These are phyloP conservation scores for Linnemannia exigua DNA, from an alignment of 192 early-diverging fungal species.

Conservation along the genomic window DNA sequence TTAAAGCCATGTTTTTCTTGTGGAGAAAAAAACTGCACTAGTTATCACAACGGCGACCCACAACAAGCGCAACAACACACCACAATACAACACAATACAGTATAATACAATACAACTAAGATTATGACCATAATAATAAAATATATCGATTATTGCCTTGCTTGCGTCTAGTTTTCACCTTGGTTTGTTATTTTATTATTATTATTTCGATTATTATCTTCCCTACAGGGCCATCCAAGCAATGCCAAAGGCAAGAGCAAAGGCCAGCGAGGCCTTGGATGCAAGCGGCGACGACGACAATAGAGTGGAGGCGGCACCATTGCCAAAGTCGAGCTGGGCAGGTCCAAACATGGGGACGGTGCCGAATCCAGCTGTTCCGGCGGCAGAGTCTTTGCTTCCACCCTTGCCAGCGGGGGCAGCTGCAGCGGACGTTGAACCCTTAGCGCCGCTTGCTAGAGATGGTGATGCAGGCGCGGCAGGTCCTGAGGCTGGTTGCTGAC, in stretches of 20 bases:
- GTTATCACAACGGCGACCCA: too few species aligned
- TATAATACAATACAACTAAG: too few species aligned
- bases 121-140: too few species aligned
- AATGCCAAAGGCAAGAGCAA: background rate
- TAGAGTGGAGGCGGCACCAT: background rate
- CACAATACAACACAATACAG: too few species aligned
- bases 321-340: slow-evolving; percentile 9
- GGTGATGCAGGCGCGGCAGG: background rate
- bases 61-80: too few species aligned
- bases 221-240: background rate
- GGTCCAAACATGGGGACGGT: slow-evolving; percentile 24
- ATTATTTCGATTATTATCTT: background rate
- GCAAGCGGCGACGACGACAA: background rate
- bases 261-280: background rate
- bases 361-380: slow-evolving; percentile 8
- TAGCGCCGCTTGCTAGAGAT: background rate
- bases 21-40: too few species aligned
- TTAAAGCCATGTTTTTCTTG: too few species aligned
- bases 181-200: too few species aligned
- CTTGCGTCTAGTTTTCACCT: too few species aligned
- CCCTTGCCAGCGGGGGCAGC: background rate
- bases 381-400: too few species aligned
- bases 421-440: background rate
- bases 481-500: background rate
- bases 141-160: too few species aligned